A percentile compares a stretch with the other conserved stretches of the same genome.
Evolutionary conservation across 2,329 filamentous ascomycete species (phyloP).

Genomic region (Aphanocladium album): DNA sequence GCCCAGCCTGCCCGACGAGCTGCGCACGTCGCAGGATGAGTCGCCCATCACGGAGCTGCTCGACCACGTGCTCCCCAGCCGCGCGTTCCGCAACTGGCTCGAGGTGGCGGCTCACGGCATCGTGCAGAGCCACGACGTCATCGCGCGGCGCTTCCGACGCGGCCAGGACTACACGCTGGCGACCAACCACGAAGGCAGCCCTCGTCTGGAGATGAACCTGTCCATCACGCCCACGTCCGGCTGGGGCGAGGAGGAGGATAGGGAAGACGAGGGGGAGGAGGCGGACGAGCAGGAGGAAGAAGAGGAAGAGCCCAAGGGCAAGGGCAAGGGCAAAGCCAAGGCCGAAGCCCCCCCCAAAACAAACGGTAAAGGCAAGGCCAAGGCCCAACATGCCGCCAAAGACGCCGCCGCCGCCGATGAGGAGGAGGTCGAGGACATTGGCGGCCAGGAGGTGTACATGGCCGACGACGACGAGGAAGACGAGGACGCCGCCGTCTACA

Average conservation of each 20-base stretch:
- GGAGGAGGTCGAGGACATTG: constrained; percentile 51
- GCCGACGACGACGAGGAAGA: constrained; percentile 80
- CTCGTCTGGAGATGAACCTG: constrained; percentile 81
- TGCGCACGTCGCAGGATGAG: constrained; percentile 34
- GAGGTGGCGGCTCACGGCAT: constrained; percentile 72
- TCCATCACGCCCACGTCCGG: constrained; percentile 78
- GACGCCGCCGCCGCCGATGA: constrained; percentile 21
- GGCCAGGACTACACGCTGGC: constrained; percentile 91
- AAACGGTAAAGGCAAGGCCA: constrained; percentile 28
- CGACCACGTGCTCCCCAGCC: constrained; percentile 76
- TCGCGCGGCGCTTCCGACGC: constrained; percentile 82
- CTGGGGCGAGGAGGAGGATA: constrained; percentile 70
- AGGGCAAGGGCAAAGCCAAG: constrained; percentile 24
- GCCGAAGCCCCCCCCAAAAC: constrained; percentile 21
- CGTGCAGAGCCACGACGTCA: constrained; percentile 67
- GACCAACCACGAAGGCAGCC: constrained; percentile 71
- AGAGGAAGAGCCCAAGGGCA: constrained; percentile 25
- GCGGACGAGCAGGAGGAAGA: constrained; percentile 38
- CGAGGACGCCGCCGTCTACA: constrained; percentile 84
- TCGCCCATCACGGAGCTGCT: constrained; percentile 72
- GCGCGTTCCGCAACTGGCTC: constrained; percentile 85
- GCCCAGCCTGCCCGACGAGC: constrained; percentile 34
- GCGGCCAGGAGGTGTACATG: constrained; percentile 90
- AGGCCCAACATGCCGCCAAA: constrained; percentile 22
- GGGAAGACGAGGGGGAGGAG: constrained; percentile 43